phyloP scores from a whole-genome alignment of 1,284 basidiomycete genomes.

The Mrakiaceae sp. region DNA sequence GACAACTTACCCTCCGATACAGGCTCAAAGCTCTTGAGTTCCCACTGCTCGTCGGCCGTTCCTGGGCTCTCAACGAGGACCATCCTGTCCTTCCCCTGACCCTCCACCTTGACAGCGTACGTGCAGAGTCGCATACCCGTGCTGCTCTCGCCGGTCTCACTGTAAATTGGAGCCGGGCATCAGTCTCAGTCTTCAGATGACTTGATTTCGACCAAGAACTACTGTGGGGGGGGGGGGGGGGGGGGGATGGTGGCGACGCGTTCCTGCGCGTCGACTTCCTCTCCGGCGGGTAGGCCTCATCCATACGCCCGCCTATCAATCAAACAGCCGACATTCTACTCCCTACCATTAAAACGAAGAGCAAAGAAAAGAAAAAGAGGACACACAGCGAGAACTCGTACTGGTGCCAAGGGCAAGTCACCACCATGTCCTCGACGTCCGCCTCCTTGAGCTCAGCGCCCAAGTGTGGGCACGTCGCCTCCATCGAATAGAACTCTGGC shows the following conservation, averaged over 20 bases:
- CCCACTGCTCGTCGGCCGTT: slow-evolving; percentile 33
- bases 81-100: slow-evolving; percentile 22
- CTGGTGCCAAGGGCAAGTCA: slow-evolving; percentile 73
- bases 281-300: no score
- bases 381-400: slow-evolving; percentile 33
- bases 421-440: slow-evolving; percentile 56
- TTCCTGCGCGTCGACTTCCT: no score
- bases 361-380: background rate
- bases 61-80: slow-evolving; percentile 10
- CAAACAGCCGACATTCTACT: background rate
- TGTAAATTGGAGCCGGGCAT: slow-evolving; percentile 36
- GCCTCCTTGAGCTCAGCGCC: slow-evolving; percentile 73
- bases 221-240: no score
- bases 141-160: slow-evolving; percentile 57
- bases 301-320: background rate
- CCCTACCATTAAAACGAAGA: background rate
- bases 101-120: slow-evolving; percentile 50
- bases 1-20: slow-evolving; percentile 60
- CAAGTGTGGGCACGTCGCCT: slow-evolving; percentile 70
- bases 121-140: slow-evolving; percentile 70
- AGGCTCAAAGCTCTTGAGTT: slow-evolving; percentile 59
- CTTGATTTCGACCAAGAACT: no score
- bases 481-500: slow-evolving; percentile 68
- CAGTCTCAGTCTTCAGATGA: background rate
- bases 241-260: no score